phyloP scores from a whole-genome alignment of 805 yeast genomes.

The Pichia membranifaciens region DNA sequence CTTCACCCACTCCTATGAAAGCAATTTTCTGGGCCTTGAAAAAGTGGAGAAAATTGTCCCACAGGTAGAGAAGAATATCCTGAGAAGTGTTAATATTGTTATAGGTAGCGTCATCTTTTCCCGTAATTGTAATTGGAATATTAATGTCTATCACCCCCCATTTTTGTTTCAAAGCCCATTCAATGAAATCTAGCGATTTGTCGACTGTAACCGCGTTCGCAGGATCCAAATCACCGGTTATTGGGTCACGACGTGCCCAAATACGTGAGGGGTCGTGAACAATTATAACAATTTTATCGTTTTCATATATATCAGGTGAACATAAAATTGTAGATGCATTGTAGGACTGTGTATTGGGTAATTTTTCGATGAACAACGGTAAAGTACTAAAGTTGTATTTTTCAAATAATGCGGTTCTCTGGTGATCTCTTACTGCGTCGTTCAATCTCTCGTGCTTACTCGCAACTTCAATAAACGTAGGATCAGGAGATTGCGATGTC shows the following conservation, averaged over 20 bases:
- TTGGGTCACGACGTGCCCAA: slow-evolving; percentile 81
- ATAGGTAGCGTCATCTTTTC: slow-evolving; percentile 44
- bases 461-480: slow-evolving; percentile 31
- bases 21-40: slow-evolving; percentile 66
- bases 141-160: slow-evolving; percentile 82
- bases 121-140: slow-evolving; percentile 55
- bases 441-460: slow-evolving; percentile 48
- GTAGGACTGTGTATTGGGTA: slow-evolving; percentile 42
- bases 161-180: slow-evolving; percentile 53
- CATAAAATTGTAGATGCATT: slow-evolving; percentile 60
- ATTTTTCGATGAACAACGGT: slow-evolving; percentile 45
- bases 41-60: slow-evolving; percentile 87
- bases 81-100: slow-evolving; percentile 65
- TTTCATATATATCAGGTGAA: slow-evolving; percentile 60
- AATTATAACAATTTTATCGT: slow-evolving; percentile 59
- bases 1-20: slow-evolving; percentile 84
- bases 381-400: slow-evolving; percentile 56
- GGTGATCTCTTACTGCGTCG: slow-evolving; percentile 72
- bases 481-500: slow-evolving; percentile 36
- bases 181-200: slow-evolving; percentile 61
- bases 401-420: slow-evolving; percentile 50
- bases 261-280: slow-evolving; percentile 91
- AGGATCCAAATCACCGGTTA: slow-evolving; percentile 71
- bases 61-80: slow-evolving; percentile 68
- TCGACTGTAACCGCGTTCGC: slow-evolving; percentile 70